Percentiles rank a stretch among this genome's conserved stretches.
These are phyloP conservation scores for Strigomonas oncopelti DNA, from an alignment of 208 protist species.

Conservation along the genomic window DNA sequence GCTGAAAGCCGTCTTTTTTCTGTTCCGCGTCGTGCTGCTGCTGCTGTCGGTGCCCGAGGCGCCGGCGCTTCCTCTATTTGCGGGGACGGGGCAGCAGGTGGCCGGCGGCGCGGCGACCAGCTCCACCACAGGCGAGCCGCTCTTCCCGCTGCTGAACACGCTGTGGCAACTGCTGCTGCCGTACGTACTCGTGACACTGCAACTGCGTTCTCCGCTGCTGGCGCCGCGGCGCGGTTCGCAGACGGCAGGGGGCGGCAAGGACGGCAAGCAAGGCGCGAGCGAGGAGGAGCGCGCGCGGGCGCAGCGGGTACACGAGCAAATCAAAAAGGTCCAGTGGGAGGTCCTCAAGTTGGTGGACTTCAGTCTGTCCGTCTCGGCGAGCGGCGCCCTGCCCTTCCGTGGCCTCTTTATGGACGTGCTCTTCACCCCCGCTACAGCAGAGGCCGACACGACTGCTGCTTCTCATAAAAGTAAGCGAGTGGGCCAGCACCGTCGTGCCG, in stretches of 20 bases:
- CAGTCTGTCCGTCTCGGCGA: conserved; percentile 42
- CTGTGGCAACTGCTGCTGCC: conserved; percentile 1
- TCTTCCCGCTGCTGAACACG: conserved; percentile 1
- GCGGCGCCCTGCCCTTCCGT: conserved; percentile 22
- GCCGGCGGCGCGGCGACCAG: neutral
- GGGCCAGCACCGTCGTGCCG: neutral
- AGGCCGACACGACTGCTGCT: neutral
- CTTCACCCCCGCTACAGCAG: neutral
- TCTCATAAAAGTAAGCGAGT: neutral
- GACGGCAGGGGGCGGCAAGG: neutral
- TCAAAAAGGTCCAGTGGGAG: conserved; percentile 38
- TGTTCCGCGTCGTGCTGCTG: conserved; percentile 60
- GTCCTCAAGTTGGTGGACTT: conserved; percentile 56
- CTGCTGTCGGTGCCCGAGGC: conserved; percentile 50
- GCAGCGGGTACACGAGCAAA: too few relatives aligned
- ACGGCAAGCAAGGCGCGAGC: neutral
- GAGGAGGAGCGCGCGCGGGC: conserved; percentile 1
- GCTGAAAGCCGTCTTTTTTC: conserved; percentile 34
- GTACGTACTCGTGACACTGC: neutral
- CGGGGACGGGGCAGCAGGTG: conserved; percentile 12
- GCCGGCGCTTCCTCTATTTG: conserved; percentile 38
- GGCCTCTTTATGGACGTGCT: conserved; percentile 22
- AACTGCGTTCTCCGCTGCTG: neutral
- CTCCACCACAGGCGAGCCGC: neutral
- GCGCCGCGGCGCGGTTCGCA: neutral